Evolutionary conservation across 768 basidiomycete genomes (phyloP), one percentile per base, ranked within the genome.

Genomic region (Serendipita vermifera): DNA sequence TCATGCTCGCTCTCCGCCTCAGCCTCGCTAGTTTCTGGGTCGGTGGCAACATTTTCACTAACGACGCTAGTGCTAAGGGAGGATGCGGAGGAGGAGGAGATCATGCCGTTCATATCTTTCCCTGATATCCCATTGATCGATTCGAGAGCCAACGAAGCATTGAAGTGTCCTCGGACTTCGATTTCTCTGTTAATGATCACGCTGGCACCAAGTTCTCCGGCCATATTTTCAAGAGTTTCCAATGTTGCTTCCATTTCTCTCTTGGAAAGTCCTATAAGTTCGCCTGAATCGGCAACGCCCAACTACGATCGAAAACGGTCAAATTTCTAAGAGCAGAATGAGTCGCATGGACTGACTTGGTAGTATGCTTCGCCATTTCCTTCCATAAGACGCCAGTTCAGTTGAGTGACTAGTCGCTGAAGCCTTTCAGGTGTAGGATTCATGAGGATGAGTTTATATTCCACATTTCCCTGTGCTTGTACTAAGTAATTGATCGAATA

Each of bases 381-480:
- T 65, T 91, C 85, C 46, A 87, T 77, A 6, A 92, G 76, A 2
- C 93, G 79, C 92, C 94, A 97, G 65, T 94, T 92, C 69, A 96
- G 80, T 70, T 97, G 93, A 0, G 93, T 97, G 56, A 91, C 87
- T 20, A 98, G 83, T 58, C 83, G 80, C 3, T 79, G 77, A 62
- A 89, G 88, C 43, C 87, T 86, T 3, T 80, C 75, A 0, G 80
- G 78, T 13, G 85, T 75, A 0, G 91, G 88, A 48, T 81, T 74
- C 36, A 91, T 77, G 20, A 94, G 81, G 66, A 91, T 88, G 32
- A 94, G 78, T 69, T 96, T 96, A 74, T 96, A 96, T 69, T 96
- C 91, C 58, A 96, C 81, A 64, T 91, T 92, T 6, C 91, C 91
- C 69, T 85, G 73, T 40, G 20, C 17, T 24, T 33, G 15, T 61